phyloP scores from a whole-genome alignment of 257 asterid genomes.

The Gardenia jasminoides region DNA sequence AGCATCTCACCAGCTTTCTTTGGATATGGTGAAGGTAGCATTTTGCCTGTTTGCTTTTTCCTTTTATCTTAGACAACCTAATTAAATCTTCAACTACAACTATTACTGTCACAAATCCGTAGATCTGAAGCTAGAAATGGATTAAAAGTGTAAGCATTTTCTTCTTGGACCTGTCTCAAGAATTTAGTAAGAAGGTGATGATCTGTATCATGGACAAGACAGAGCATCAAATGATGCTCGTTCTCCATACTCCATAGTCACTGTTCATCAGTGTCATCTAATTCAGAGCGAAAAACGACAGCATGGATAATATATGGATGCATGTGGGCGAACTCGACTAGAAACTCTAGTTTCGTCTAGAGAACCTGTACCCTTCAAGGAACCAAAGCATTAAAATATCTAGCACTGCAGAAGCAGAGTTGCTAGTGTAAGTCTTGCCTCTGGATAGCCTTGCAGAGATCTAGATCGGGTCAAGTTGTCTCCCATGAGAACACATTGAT shows the following conservation, averaged over 20 bases:
- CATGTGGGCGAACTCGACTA: conserved; percentile 1
- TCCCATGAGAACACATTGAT: conserved; percentile 27
- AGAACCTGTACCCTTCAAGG: conserved; percentile 11
- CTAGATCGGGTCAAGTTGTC: conserved; percentile 61
- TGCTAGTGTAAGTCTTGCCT: conserved; percentile 45
- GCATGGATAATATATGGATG: background rate
- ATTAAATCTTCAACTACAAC: background rate
- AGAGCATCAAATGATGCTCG: conserved; percentile 4
- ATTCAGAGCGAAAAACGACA: background rate
- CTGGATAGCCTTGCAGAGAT: conserved; percentile 55
- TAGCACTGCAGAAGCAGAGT: conserved; percentile 30
- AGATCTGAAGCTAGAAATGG: background rate
- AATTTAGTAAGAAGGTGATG: background rate
- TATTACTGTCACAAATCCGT: background rate
- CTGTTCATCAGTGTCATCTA: background rate
- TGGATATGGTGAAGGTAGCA: background rate
- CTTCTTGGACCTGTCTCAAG: background rate
- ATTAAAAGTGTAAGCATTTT: background rate
- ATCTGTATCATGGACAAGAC: background rate
- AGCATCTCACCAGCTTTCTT: background rate
- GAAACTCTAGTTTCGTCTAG: background rate
- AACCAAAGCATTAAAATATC: conserved; percentile 1
- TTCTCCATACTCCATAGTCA: background rate
- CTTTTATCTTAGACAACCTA: background rate
- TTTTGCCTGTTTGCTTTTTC: background rate